Evolutionary conservation across 2,329 filamentous ascomycete genomes (phyloP), one percentile per base, ranked within the genome.

Genomic region (Aspergillus fijiensis): DNA sequence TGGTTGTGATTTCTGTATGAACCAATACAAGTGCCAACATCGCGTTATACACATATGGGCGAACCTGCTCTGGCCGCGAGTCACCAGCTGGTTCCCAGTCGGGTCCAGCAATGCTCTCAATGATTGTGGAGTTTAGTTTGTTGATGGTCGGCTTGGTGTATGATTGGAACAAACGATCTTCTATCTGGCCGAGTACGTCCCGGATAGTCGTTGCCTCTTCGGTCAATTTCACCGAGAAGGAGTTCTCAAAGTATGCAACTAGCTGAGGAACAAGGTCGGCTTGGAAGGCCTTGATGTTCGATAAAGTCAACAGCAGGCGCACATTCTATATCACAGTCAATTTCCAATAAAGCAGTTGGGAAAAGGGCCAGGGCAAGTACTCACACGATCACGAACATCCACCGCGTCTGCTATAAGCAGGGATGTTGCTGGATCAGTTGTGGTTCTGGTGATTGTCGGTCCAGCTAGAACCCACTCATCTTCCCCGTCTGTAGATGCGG

Each of bases 161-260:
- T 2, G 92, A 92, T 69, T 92, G 87, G 83, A 99, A 99, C 39
- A 99, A 87, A 5, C 91, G 88, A 12, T 88, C 85, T 71, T 98
- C 93, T 65, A 99, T 97, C 74, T 98, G 92, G 16, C 85, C 85
- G 12, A 98, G 87, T 3, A 96, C 92, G 70, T 98, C 92, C 58
- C 89, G 88, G 71, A 99, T 94, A 0, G 91, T 95, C 74, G 94
- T 94, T 58, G 89, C 89, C 77, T 99, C 95, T 64, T 97, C 94
- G 1, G 92, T 96, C 61, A 99, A 84, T 72, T 96, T 96, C 63
- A 98, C 91, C 1, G 91, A 92, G 77, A 99, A 99, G 58, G 91
- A 87, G 53, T 91, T 92, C 74, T 99, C 95, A 70, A 98, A 99
- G 71, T 95, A 90, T 4, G 89, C 86, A 72, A 96, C 91, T n/a